phyloP scores from a whole-genome alignment of 73 alveolate genomes.

The Paramecium caudatum region DNA sequence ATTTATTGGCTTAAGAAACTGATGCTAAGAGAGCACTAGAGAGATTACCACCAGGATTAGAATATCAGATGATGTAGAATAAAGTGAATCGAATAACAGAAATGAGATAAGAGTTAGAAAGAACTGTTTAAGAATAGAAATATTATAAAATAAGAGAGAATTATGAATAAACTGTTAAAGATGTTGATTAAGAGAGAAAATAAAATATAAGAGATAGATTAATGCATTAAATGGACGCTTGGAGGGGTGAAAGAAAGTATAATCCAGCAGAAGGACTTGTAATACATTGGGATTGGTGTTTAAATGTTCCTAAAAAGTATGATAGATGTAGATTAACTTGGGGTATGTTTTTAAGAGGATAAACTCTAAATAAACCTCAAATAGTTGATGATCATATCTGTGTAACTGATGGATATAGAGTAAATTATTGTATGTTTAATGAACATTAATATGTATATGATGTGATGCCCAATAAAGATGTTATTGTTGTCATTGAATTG shows the following conservation, averaged over 20 bases:
- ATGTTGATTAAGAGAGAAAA: slow-evolving; percentile 68
- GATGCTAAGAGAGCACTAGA: slow-evolving; percentile 73
- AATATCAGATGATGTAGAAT: slow-evolving; percentile 42
- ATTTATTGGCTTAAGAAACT: slow-evolving; percentile 70
- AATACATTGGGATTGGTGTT: slow-evolving; percentile 75
- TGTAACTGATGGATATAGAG: slow-evolving; percentile 49
- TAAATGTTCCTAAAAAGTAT: slow-evolving; percentile 73
- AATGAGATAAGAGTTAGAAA: slow-evolving; percentile 69
- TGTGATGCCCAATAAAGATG: slow-evolving; percentile 71
- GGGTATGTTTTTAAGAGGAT: slow-evolving; percentile 74
- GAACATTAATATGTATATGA: slow-evolving; percentile 72
- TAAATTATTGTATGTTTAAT: slow-evolving; percentile 51
- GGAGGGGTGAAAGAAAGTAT: slow-evolving; percentile 68
- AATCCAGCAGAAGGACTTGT: slow-evolving; percentile 72
- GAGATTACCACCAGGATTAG: slow-evolving; percentile 64
- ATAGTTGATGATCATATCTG: slow-evolving; percentile 67
- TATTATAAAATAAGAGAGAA: slow-evolving; percentile 73
- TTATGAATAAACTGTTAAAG: slow-evolving; percentile 70
- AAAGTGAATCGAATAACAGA: slow-evolving; percentile 49
- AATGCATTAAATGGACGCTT: slow-evolving; percentile 51
- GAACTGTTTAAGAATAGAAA: slow-evolving; percentile 75
- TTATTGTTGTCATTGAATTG: slow-evolving; percentile 69
- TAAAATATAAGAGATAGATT: slow-evolving; percentile 68
- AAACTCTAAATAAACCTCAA: slow-evolving; percentile 60
- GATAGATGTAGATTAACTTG: slow-evolving; percentile 73